These are phyloP conservation scores for Candida tibetensis DNA, from an alignment of 805 yeast genomes.

Conservation along the genomic window DNA sequence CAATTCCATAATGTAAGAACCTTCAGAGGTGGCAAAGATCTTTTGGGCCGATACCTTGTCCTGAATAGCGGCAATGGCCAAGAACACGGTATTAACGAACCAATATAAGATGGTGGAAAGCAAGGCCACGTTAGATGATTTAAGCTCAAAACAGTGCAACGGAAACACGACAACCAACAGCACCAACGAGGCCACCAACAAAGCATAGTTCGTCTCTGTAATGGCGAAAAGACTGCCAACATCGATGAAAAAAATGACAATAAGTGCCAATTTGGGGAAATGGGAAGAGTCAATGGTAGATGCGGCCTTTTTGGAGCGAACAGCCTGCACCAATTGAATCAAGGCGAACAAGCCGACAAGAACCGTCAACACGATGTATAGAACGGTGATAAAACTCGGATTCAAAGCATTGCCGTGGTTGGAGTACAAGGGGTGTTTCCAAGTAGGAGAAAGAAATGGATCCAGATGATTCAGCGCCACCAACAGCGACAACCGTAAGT, in stretches of 20 bases:
- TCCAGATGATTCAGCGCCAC: neutral
- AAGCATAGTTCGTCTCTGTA: slow-evolving; percentile 1
- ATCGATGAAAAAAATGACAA: slow-evolving; percentile 14
- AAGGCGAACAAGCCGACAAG: slow-evolving; percentile 11
- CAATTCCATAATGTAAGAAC: slow-evolving; percentile 9
- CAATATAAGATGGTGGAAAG: slow-evolving; percentile 24
- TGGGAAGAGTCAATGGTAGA: slow-evolving; percentile 10
- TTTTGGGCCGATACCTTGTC: slow-evolving; percentile 20
- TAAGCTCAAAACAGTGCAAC: slow-evolving; percentile 22
- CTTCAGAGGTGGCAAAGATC: slow-evolving; percentile 7
- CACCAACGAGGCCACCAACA: slow-evolving; percentile 5
- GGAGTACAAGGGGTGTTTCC: slow-evolving; percentile 19
- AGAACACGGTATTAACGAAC: slow-evolving; percentile 14
- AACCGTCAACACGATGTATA: slow-evolving; percentile 9
- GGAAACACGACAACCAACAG: slow-evolving; percentile 16
- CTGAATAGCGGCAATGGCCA: slow-evolving; percentile 13
- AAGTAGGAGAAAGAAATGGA: neutral
- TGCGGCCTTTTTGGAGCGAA: neutral
- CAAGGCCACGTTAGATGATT: slow-evolving; percentile 19
- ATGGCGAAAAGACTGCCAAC: slow-evolving; percentile 11
- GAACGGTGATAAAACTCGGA: slow-evolving; percentile 20
- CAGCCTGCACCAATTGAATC: slow-evolving; percentile 13
- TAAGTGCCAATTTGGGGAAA: slow-evolving; percentile 10
- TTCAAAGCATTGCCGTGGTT: slow-evolving; percentile 21
- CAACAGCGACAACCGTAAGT: too few relatives aligned